phyloP scores from a whole-genome alignment of 768 basidiomycete species.

The Hysterangium stoloniferum region DNA sequence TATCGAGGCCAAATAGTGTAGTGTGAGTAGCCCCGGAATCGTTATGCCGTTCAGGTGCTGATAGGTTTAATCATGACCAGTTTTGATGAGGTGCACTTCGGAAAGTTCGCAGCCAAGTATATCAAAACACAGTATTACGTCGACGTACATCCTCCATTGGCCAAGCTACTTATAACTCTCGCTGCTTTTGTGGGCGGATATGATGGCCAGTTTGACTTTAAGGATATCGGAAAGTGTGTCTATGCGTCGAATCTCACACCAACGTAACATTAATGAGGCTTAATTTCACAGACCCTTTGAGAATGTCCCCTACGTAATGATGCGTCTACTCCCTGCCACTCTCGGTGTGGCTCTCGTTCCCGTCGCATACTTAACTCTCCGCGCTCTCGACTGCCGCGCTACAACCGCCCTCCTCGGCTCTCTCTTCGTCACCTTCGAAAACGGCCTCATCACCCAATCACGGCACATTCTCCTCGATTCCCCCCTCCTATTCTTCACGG shows the following conservation, averaged over 20 bases:
- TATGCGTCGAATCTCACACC: not conserved
- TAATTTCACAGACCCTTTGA: constrained; percentile 58
- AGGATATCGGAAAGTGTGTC: constrained; percentile 89
- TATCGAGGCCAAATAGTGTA: constrained; percentile 83
- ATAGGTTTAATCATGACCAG: constrained; percentile 31
- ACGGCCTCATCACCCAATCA: constrained; percentile 91
- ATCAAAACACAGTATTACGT: constrained; percentile 88
- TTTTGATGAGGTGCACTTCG: constrained; percentile 98
- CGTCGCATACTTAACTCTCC: constrained; percentile 86
- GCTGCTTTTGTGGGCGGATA: constrained; percentile 84
- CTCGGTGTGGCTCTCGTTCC: constrained; percentile 89
- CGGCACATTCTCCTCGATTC: constrained; percentile 96
- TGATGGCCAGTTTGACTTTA: constrained; percentile 92
- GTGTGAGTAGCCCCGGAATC: no score
- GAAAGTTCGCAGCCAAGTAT: constrained; percentile 92
- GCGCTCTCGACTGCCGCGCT: constrained; percentile 84
- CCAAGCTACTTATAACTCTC: constrained; percentile 90
- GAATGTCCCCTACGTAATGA: constrained; percentile 88
- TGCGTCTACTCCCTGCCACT: constrained; percentile 91
- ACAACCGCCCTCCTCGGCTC: constrained; percentile 88
- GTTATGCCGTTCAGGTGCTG: not conserved
- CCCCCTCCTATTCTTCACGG: constrained; percentile 97
- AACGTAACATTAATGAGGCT: no score
- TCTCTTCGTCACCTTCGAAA: constrained; percentile 92
- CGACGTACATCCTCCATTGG: constrained; percentile 96